Evolutionary conservation across 768 basidiomycete species (phyloP), one percentile per base, ranked within the genome.

Genomic region (Amanita phalloides): DNA sequence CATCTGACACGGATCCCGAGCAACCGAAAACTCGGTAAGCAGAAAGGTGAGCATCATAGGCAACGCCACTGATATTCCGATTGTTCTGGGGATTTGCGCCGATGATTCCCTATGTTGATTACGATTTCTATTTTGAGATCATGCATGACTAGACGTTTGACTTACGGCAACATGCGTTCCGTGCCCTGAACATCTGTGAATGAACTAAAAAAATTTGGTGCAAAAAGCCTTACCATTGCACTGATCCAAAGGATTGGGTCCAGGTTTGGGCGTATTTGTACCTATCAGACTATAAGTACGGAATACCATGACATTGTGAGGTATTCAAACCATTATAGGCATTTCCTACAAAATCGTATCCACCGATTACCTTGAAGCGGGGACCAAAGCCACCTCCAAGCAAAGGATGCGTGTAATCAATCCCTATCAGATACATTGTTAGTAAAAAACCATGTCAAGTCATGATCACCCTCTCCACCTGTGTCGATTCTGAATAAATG

Each of bases 31-130:
- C 68, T 47, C 81, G 64, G 66, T 81, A 82, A 4, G 73, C 61
- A 3, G 67, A 73, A 35, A 85, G 63, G 2, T 73, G 73, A 0
- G 83, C 79, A 1, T 73, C 70, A 53, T 75, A 83, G 2, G 86
- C 84, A 37, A 84, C 84, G 50, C 86, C 86, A 45, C 77, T 79
- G 58, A 86, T 77, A 64, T 79, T 79, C 69, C 77, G 83, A 33
- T 62, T 59, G 59, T 85, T 86, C 43, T 67, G 74, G 1, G 78
- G 76, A 54, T 80, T 66, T 14, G 79, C 79, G 11, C 78, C 83
- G 49, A 84, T 74, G 58, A 84, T 83, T 10, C 81, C 84, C 64
- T 71, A 53, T 74, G 1, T 72, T 6, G 79, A 52, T 76, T 14
- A 17, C 21, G 37, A 45, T 47, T 46, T 8, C 7, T 37, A 14